Base-by-base conservation (phyloP, 805 yeast species). In the Limtongia smithiae region DNA sequence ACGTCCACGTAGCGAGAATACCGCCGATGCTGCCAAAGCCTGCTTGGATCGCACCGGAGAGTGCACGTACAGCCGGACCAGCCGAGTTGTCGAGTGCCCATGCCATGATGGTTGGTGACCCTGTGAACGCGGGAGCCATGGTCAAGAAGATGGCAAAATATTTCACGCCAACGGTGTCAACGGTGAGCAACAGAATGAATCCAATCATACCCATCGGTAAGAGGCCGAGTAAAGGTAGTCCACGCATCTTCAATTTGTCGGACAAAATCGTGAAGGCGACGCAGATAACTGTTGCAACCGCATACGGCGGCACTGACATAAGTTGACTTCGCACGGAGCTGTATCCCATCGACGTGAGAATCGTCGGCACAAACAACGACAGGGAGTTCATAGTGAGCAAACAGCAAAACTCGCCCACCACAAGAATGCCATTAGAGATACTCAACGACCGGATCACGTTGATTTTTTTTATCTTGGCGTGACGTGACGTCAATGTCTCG, bases 91-190 rank as follows among this genome's bases (percentile, higher is more conserved):
- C 31, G 12, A 21, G 32, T 20, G 18, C 8, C 41, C 41, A 37
- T 11, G 41, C 41, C 41, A 37, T 21, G 8, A 20, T 12, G 12
- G 18, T 37, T 11, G 41, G 41, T 8, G 15, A n/a, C 8, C 15
- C 25, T 14, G 31, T 37, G 41, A 21, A 37, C 12, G 32, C 41
- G 31, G 18, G 18, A 8, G 41, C n/a, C 9, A 24, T 15, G n/a
- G 31, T 34, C 36, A 37, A 11, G 18, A 37, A 37, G 15, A 20
- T 21, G 31, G 41, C 41, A 37, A 37, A 37, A 24, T 37, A 37
- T 9, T 34, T 8, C 25, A 37, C 41, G 15, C 41, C 41, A 17
- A 37, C 41, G 11, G 15, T 17, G 11, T 21, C 32, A n/a, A 20
- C 41, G 8, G 8, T 24, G n/a, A 24, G 32, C 25, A 37, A 34